Percentiles rank a stretch among this genome's conserved stretches.
phyloP scores from a whole-genome alignment of 768 basidiomycete genomes.

The Amanita exitialis region DNA sequence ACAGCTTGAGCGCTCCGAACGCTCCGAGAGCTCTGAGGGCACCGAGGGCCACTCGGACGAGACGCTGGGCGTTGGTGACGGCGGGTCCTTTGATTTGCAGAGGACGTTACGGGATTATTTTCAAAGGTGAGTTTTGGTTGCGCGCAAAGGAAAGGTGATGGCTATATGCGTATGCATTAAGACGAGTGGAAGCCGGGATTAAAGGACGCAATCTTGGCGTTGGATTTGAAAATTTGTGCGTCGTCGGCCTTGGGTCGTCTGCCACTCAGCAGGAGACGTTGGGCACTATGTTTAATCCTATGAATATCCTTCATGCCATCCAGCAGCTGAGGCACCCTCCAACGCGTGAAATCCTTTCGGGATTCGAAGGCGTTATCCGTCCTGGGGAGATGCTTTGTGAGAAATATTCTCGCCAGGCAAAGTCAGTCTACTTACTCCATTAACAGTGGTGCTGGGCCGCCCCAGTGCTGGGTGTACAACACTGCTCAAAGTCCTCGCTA shows the following conservation, averaged over 20 bases:
- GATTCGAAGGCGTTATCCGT: slow-evolving; percentile 54
- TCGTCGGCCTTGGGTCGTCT: slow-evolving; percentile 47
- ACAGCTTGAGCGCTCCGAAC: neutral
- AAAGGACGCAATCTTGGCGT: slow-evolving; percentile 50
- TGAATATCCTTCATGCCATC: slow-evolving; percentile 30
- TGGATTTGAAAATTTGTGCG: slow-evolving; percentile 44
- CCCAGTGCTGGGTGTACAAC: slow-evolving; percentile 84
- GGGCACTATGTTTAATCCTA: slow-evolving; percentile 51
- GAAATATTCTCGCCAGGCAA: slow-evolving; percentile 13
- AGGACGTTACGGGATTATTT: slow-evolving; percentile 20
- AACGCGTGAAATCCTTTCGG: slow-evolving; percentile 49
- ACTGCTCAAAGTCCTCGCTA: slow-evolving; percentile 73
- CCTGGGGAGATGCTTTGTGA: slow-evolving; percentile 72
- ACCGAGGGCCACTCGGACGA: slow-evolving; percentile 14
- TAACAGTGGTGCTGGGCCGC: slow-evolving; percentile 69
- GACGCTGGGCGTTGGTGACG: slow-evolving; percentile 10
- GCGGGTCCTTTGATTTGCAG: slow-evolving; percentile 27
- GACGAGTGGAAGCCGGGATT: slow-evolving; percentile 38
- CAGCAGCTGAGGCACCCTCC: slow-evolving; percentile 47
- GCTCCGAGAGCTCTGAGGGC: neutral
- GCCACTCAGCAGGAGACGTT: slow-evolving; percentile 50
- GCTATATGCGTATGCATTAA: slow-evolving; percentile 11
- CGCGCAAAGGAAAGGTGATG: slow-evolving; percentile 6
- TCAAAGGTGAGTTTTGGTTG: slow-evolving; percentile 18
- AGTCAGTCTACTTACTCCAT: neutral